Conservation (phyloP, 2,329 filamentous ascomycete species). For the Acrocalymma vagum region DNA sequence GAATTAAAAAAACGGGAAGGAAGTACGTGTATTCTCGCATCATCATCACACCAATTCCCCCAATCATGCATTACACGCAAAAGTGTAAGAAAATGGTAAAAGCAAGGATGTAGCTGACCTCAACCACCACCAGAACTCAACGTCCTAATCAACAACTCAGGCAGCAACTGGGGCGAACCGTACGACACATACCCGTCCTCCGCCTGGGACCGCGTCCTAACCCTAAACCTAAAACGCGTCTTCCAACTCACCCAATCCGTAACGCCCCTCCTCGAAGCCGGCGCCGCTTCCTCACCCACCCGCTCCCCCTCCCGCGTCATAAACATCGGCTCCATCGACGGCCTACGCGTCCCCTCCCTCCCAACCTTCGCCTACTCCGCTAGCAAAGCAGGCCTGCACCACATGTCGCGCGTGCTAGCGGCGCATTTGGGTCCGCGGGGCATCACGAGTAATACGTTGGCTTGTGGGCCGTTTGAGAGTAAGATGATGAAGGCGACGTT, state of each 20-base stretch:
- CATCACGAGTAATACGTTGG: conserved; percentile 73
- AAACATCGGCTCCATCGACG: conserved; percentile 72
- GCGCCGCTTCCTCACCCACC: conserved; percentile 55
- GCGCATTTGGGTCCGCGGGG: conserved; percentile 67
- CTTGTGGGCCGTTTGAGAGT: conserved; percentile 75
- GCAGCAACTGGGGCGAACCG: conserved; percentile 70
- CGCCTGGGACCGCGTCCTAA: conserved; percentile 66
- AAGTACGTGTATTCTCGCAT: conserved; percentile 33
- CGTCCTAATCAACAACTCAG: conserved; percentile 72
- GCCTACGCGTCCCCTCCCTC: conserved; percentile 65
- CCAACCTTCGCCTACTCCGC: conserved; percentile 69
- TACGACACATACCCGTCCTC: conserved; percentile 65
- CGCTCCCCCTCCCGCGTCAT: conserved; percentile 68
- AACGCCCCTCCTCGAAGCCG: conserved; percentile 68
- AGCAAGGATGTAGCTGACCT: background rate
- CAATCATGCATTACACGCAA: too few species aligned
- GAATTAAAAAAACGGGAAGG: conserved; percentile 63
- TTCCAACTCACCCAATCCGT: conserved; percentile 72
- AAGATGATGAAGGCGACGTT: conserved; percentile 79
- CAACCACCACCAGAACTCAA: conserved; percentile 56
- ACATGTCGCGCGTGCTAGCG: conserved; percentile 71
- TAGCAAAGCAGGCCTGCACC: conserved; percentile 70
- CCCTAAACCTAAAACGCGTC: conserved; percentile 69
- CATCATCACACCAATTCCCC: background rate
- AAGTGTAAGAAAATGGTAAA: background rate